Evolutionary conservation across 1,284 basidiomycete species (phyloP).

Genomic region (Moniliella sp.): DNA sequence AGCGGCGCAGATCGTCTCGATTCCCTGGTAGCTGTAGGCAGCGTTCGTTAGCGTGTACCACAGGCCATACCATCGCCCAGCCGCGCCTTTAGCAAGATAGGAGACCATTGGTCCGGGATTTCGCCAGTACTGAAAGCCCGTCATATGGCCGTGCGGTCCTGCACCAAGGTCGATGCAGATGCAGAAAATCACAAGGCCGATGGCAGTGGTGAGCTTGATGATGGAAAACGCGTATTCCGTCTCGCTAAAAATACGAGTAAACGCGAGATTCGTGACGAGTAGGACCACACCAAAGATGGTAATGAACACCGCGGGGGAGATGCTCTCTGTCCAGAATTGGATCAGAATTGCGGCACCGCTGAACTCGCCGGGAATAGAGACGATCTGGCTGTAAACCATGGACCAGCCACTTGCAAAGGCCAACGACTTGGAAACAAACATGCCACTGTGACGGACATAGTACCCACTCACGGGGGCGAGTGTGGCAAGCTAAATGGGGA

Average conservation of each 20-base stretch:
- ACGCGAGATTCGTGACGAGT: constrained; percentile 35
- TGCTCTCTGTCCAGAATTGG: constrained; percentile 45
- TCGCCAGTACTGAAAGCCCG: constrained; percentile 44
- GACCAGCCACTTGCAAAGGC: constrained; percentile 44
- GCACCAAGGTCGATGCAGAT: constrained; percentile 2
- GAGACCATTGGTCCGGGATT: constrained; percentile 9
- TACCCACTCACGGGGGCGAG: constrained; percentile 46
- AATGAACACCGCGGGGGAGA: constrained; percentile 15
- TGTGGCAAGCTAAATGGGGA: too few species aligned
- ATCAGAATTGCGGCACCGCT: constrained; percentile 62
- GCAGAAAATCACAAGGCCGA: constrained; percentile 32
- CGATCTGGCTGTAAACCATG: too few species aligned
- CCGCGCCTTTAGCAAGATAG: constrained; percentile 7
- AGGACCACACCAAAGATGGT: constrained; percentile 6
- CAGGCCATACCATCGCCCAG: constrained; percentile 23
- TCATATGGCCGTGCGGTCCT: constrained; percentile 43
- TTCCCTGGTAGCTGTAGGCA: too few species aligned
- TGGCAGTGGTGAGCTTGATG: constrained; percentile 37
- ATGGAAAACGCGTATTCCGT: constrained; percentile 40
- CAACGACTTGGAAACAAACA: constrained; percentile 57
- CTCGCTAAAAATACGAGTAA: constrained; percentile 44
- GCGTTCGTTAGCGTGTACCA: constrained; percentile 29
- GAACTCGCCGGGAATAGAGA: too few species aligned
- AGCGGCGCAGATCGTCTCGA: too few species aligned
- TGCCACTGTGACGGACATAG: constrained; percentile 55